phyloP scores from a whole-genome alignment of 176 grass and related monocot species.

The Oryza meyeriana region DNA sequence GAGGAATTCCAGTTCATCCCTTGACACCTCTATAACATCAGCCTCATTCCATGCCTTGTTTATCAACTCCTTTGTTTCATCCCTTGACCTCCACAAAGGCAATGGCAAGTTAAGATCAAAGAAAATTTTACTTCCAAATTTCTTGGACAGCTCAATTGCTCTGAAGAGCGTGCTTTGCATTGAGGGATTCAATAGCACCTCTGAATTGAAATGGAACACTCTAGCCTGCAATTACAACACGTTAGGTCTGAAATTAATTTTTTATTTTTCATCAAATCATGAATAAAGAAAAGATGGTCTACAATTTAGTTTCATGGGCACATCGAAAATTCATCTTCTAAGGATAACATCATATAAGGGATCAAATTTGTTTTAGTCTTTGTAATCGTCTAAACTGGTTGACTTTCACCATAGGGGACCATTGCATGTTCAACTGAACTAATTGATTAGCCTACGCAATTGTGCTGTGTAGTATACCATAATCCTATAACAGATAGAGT shows the following conservation, averaged over 20 bases:
- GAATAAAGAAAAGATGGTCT: conserved; percentile 8
- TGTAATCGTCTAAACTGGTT: neutral
- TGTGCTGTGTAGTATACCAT: neutral
- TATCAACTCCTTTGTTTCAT: conserved; percentile 69
- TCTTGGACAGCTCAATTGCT: conserved; percentile 73
- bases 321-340: neutral
- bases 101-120: conserved; percentile 91
- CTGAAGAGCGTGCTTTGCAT: conserved; percentile 73
- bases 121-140: conserved; percentile 65
- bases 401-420: neutral
- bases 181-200: conserved; percentile 52
- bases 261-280: neutral
- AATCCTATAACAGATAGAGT: too few species aligned
- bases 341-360: neutral
- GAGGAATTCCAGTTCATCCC: conserved; percentile 88
- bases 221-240: conserved; percentile 51
- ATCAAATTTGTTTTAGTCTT: neutral
- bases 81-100: conserved; percentile 71
- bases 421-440: neutral
- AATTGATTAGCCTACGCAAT: neutral
- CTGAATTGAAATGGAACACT: conserved; percentile 93
- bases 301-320: neutral
- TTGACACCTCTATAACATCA: conserved; percentile 82
- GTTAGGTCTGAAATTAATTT: conserved; percentile 32
- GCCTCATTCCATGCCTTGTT: conserved; percentile 65